A percentile compares a stretch with the other conserved stretches of the same genome.
Evolutionary conservation across 129 eudicot genomes (phyloP).

Genomic region (Pulicaria dysenterica): DNA sequence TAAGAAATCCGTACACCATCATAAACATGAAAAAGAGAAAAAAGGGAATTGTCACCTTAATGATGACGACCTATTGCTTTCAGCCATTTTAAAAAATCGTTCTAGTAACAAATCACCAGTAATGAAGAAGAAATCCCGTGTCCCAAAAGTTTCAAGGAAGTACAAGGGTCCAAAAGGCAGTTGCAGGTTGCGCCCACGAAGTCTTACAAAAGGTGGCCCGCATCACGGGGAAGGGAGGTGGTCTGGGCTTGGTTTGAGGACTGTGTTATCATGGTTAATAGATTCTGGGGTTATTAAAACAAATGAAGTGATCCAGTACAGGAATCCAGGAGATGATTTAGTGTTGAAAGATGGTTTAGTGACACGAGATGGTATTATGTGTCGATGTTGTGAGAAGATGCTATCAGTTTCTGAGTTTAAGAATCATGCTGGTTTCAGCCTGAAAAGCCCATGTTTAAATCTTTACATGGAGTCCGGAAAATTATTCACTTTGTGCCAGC

Average conservation of each 20-base stretch:
- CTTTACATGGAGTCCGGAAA: conserved; percentile 88
- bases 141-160: conserved; percentile 56
- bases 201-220: conserved; percentile 60
- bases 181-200: conserved; percentile 79
- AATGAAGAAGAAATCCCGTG: conserved; percentile 28
- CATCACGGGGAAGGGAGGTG: conserved; percentile 58
- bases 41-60: conserved; percentile 48
- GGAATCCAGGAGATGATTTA: conserved; percentile 57
- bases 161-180: conserved; percentile 70
- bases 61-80: conserved; percentile 84
- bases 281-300: conserved; percentile 61
- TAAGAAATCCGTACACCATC: conserved; percentile 30
- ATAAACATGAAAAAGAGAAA: conserved; percentile 40
- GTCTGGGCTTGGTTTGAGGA: conserved; percentile 58
- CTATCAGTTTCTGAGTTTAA: conserved; percentile 78
- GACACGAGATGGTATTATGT: conserved; percentile 74
- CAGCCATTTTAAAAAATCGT: conserved; percentile 68
- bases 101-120: conserved; percentile 38
- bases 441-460: conserved; percentile 70
- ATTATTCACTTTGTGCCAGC: conserved; percentile 81
- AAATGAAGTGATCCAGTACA: conserved; percentile 72
- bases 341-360: conserved; percentile 81
- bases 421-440: conserved; percentile 77
- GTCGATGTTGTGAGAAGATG: conserved; percentile 70
- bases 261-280: conserved; percentile 78